These are phyloP conservation scores for Capsicum chinense DNA, from an alignment of 257 asterid species.

Conservation along the genomic window DNA sequence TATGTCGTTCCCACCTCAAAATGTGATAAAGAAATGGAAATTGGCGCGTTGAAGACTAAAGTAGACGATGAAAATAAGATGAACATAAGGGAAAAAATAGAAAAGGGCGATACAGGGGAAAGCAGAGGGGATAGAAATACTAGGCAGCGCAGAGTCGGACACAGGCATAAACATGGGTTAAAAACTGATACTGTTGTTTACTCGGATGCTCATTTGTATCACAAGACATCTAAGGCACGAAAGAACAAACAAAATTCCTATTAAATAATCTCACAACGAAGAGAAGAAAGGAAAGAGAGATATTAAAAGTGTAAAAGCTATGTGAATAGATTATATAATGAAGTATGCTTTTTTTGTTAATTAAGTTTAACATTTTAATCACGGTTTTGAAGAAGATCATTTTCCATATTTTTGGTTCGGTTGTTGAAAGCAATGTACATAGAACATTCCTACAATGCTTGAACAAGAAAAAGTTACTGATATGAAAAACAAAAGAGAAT, in stretches of 20 bases:
- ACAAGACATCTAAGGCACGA: constrained; percentile 33
- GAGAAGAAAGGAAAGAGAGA: neutral
- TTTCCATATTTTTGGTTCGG: neutral
- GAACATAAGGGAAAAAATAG: constrained; percentile 18
- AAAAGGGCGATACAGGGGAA: neutral
- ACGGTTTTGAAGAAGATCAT: neutral
- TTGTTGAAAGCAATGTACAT: constrained; percentile 14
- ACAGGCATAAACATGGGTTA: constrained; percentile 48
- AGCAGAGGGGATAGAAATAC: neutral
- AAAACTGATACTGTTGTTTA: constrained; percentile 47
- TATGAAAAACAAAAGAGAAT: neutral
- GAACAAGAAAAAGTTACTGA: neutral
- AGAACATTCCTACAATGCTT: constrained; percentile 6
- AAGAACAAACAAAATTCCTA: constrained; percentile 15
- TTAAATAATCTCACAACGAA: neutral
- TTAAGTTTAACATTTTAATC: neutral
- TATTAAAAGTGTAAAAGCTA: neutral
- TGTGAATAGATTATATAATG: neutral
- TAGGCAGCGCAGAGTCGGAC: constrained; percentile 42
- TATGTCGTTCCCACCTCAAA: constrained; percentile 49
- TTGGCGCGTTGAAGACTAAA: constrained; percentile 23
- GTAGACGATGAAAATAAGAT: constrained; percentile 32
- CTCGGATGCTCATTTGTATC: constrained; percentile 56
- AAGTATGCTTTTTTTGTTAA: neutral
- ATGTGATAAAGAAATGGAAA: constrained; percentile 13